Evolutionary conservation across 1,284 basidiomycete species (phyloP), one percentile per base, ranked within the genome.

Genomic region (Ganoderma leucocontextum): DNA sequence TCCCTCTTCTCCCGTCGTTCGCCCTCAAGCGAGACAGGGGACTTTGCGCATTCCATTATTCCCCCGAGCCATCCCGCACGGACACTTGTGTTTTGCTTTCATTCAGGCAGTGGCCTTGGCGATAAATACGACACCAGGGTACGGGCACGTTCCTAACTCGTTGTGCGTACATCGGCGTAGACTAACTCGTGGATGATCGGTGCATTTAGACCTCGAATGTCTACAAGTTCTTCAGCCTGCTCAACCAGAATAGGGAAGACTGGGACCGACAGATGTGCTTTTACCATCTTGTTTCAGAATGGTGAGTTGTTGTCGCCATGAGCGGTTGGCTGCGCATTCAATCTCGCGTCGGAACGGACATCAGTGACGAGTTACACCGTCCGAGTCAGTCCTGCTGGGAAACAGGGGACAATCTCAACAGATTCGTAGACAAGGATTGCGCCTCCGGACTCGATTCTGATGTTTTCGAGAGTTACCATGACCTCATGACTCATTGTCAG

Each of bases 401-500:
- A 3, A 19, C 6, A 19, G 44, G 2, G 6, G 5, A 10, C 9
- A 17, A 6, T 10, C 7, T 17, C n/a, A 47, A 22, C 2, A 10
- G 22, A 22, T 2, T 47, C 6, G 9, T n/a, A 47, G 44, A 47
- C n/a, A 47, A 22, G n/a, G 9, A 6, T 4, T 22, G 22, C 44
- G 44, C 44, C 1, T 10, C 10, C 44, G 10, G 4, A 4, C 4
- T 47, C n/a, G 44, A n/a, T 17, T 10, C 2, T 2, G n/a, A 47
- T 47, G n/a, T 47, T 47, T 8, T 44, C 5, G 7, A 0, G 4
- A 89, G 88, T 2, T 91, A 91, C 72, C 82, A 85, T 62, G 91
- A 89, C 73, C 77, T 91, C 17, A 89, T 89, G 85, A 83, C 90
- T 73, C 88, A 89, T 68, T 89, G 86, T 85, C 68, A 44, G 80